phyloP scores from a whole-genome alignment of 768 basidiomycete genomes.

The Xanthoconium purpureum region DNA sequence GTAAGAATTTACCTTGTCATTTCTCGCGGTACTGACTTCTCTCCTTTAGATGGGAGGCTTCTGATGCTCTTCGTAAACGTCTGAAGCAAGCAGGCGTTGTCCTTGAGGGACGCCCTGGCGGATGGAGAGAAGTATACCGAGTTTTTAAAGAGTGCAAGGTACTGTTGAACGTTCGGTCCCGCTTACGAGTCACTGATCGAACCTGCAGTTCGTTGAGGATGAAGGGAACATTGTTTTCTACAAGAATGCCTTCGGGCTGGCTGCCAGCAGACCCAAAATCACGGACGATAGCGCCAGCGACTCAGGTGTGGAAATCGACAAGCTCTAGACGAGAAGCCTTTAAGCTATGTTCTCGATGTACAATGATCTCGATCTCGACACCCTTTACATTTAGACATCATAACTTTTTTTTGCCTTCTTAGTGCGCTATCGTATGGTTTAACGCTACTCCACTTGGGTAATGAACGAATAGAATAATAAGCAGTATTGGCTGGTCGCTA shows the following conservation, averaged over 20 bases:
- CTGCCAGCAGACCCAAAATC: conserved; percentile 64
- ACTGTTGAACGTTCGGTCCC: background rate
- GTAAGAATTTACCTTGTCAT: conserved; percentile 31
- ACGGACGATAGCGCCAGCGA: conserved; percentile 55
- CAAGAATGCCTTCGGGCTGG: conserved; percentile 82
- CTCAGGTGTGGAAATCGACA: conserved; percentile 62
- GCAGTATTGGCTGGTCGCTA: no score
- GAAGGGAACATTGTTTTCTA: conserved; percentile 88
- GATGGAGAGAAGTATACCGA: conserved; percentile 79
- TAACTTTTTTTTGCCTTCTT: background rate
- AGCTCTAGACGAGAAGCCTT: conserved; percentile 23
- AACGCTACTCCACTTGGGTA: no score
- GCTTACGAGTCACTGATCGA: background rate
- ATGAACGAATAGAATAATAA: no score
- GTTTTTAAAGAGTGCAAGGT: conserved; percentile 79
- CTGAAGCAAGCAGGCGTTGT: conserved; percentile 55
- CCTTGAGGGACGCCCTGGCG: conserved; percentile 68
- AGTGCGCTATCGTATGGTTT: background rate
- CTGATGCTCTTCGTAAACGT: conserved; percentile 75
- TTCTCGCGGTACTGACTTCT: background rate
- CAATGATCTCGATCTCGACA: background rate
- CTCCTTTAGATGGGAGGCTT: conserved; percentile 79
- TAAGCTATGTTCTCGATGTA: background rate
- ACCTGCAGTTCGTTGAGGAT: conserved; percentile 81
- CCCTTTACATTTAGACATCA: conserved; percentile 6